Evolutionary conservation across 73 alveolate species (phyloP).

Genomic region (Breviolum minutum): DNA sequence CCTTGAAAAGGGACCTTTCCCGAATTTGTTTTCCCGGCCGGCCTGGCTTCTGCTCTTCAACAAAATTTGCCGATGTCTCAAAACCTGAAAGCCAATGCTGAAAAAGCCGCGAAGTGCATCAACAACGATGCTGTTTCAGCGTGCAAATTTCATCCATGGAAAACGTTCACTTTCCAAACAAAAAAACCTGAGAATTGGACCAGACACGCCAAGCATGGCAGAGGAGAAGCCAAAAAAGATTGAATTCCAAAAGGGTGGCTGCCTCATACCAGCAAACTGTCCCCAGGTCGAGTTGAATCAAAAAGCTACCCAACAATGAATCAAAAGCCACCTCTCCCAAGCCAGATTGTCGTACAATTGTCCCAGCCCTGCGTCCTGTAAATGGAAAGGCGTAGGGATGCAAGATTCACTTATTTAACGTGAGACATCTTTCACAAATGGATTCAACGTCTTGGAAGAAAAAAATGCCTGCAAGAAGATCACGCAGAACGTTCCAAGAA

Average conservation of each 20-base stretch:
- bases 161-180: no score
- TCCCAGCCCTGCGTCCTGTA: slow-evolving; percentile 89
- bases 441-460: background rate
- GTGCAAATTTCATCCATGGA: no score
- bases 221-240: slow-evolving; percentile 80
- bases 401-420: background rate
- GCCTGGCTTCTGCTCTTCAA: slow-evolving; percentile 94
- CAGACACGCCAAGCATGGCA: slow-evolving; percentile 90
- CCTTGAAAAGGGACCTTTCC: background rate
- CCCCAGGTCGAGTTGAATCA: background rate
- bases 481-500: slow-evolving; percentile 79
- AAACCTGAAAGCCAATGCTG: background rate
- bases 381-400: background rate
- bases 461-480: slow-evolving; percentile 56
- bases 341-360: slow-evolving; percentile 69
- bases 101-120: background rate
- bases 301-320: background rate
- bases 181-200: background rate
- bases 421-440: background rate
- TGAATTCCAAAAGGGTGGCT: slow-evolving; percentile 93
- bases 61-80: slow-evolving; percentile 86
- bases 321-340: slow-evolving; percentile 48
- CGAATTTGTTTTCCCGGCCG: background rate
- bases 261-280: background rate
- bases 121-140: background rate